Evolutionary conservation across 805 yeast species (phyloP), one percentile per base, ranked within the genome.

Genomic region (Wickerhamomyces rabaulensis): DNA sequence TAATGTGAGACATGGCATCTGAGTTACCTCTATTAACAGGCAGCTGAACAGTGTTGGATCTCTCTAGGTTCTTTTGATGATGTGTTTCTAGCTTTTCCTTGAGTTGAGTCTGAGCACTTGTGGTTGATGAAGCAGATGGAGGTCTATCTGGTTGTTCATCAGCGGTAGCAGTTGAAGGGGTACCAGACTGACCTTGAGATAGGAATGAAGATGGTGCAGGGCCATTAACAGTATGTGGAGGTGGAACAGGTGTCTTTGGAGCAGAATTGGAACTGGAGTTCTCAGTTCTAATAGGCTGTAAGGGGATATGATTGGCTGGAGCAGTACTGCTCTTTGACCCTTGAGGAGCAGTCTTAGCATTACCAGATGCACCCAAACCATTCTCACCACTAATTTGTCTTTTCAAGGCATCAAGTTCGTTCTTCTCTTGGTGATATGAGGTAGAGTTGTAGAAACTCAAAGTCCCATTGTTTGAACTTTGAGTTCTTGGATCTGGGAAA

Each of bases 201-300:
- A 33, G 16, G 13, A 33, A 33, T 9, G 48, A 41, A 13, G 56
- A 52, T 10, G 52, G 51, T 7, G 55, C 48, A 2, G 53, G 42
- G 7, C 41, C 41, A 36, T 20, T 39, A 5, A 46, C 42, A 6
- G 26, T 21, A 29, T 49, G 56, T 6, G 51, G 55, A 9, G 56
- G 56, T 6, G 50, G 54, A 7, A 39, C 40, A 13, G 55, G 55
- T 6, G 49, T 50, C 31, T 40, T 31, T 10, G 27, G 8, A 10
- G 40, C 16, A 13, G 41, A 16, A 9, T 37, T n/a, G 15, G 42
- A 27, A 7, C 6, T 2, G 7, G 4, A 27, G 31, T 4, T 27
- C 31, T 27, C 31, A 27, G n/a, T 10, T 4, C 6, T n/a, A 13
- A 12, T 13, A 27, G 4, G 31, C 15, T 13, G 31, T 13, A 4